Evolutionary conservation across 768 basidiomycete species (phyloP).

Genomic region (Boletus huronensis): DNA sequence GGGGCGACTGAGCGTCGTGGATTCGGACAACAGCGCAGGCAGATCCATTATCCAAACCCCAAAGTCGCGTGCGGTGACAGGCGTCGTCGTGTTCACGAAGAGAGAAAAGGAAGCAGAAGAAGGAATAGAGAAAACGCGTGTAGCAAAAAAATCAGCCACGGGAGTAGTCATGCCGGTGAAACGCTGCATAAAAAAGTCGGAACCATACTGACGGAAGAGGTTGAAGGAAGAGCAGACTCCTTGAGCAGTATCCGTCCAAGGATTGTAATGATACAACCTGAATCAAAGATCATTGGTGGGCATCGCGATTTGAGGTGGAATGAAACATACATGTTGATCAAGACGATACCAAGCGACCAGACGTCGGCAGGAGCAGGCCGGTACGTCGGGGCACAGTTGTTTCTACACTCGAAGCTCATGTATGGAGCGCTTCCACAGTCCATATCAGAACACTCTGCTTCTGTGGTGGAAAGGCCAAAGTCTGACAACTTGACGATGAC

Average conservation of each 20-base stretch:
- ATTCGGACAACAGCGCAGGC: conserved; percentile 62
- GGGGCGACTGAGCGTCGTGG: conserved; percentile 28
- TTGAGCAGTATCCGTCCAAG: conserved; percentile 92
- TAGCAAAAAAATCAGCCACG: conserved; percentile 85
- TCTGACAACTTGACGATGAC: conserved; percentile 96
- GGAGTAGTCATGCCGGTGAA: conserved; percentile 86
- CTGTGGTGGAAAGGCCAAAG: conserved; percentile 92
- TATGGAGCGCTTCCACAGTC: conserved; percentile 99
- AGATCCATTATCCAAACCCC: conserved; percentile 83
- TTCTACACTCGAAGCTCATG: conserved; percentile 99
- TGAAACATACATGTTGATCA: conserved; percentile 87
- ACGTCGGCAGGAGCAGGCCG: conserved; percentile 94
- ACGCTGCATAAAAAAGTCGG: conserved; percentile 83
- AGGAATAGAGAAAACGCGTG: conserved; percentile 79
- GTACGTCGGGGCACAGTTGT: conserved; percentile 94
- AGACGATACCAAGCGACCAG: conserved; percentile 97
- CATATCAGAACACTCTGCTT: conserved; percentile 88
- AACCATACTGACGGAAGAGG: conserved; percentile 71
- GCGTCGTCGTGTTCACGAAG: conserved; percentile 24
- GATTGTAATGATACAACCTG: conserved; percentile 96
- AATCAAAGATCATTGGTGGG: conserved; percentile 3
- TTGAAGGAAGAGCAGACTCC: conserved; percentile 81
- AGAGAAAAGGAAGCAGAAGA: conserved; percentile 41
- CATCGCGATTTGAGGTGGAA: background rate
- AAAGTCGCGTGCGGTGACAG: conserved; percentile 75